Base-by-base conservation (phyloP, 441 rosid genomes). In the Pelargonium myrrhifolium region DNA sequence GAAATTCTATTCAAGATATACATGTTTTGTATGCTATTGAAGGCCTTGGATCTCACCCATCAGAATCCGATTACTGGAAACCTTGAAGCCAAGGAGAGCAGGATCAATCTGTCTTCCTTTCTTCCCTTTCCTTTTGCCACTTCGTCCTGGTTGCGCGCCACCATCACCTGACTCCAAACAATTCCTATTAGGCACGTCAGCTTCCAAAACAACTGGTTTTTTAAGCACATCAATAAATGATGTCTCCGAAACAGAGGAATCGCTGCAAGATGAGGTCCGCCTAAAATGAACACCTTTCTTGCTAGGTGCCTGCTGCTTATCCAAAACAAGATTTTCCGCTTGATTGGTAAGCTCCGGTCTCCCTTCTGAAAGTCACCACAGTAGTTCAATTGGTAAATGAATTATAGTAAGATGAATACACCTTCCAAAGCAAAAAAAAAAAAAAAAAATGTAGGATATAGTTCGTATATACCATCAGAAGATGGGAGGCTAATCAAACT, bases 21-120 rank as follows among this genome's bases (percentile, higher is more conserved):
- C 74, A 71, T 60, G 42, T 67, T 26, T 12, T 18, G 42, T 72
- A 64, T 77, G 87, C 63, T 90, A 95, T 21, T 90, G 93, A 12
- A 78, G 71, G 9, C 87, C 84, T 49, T 89, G 93, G 70, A 90
- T 89, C 74, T 90, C 93, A 15, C 96, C 97, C 95, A 87, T 88
- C 74, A 88, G 77, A 35, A 90, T 86, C 40, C 97, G 89, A 69
- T 91, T 91, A 81, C 97, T 91, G 1, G 89, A 70, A 24, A 91
- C 97, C 75, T 89, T 91, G 70, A 91, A 91, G 35, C 97, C 97
- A 1, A 91, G 90, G 18, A 91, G 84, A 51, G 93, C 83, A 2
- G 97, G 93, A 81, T 87, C 90, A 6, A 91, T 81, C 73, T 89
- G 95, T 66, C 87, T 87, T 59, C 97, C 96, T 73, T 87, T 91